These are phyloP conservation scores for Aquilaria yunnanensis DNA, from an alignment of 345 rosid species.

Conservation along the genomic window DNA sequence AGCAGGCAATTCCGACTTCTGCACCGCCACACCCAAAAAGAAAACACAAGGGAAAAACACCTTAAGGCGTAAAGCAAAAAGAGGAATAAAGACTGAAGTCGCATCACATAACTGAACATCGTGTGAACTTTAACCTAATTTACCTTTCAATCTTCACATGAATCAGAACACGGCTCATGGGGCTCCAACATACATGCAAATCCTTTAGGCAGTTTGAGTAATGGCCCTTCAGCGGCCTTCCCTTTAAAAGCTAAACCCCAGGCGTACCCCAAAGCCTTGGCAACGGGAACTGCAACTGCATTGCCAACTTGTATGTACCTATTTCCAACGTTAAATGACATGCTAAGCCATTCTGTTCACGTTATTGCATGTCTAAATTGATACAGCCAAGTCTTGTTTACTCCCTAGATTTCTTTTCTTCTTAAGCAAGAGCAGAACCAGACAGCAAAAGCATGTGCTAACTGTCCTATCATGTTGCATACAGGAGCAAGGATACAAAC, in stretches of 20 bases:
- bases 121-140: neutral
- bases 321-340: neutral
- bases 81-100: too few species aligned
- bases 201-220: slow-evolving; percentile 28
- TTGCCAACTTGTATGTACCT: slow-evolving; percentile 83
- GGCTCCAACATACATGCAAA: slow-evolving; percentile 21
- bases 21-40: too few species aligned
- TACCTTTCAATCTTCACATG: slow-evolving; percentile 20
- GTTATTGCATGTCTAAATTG: neutral
- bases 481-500: too few species aligned
- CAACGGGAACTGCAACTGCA: slow-evolving; percentile 73
- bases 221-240: slow-evolving; percentile 14
- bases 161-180: slow-evolving; percentile 12
- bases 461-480: too few species aligned
- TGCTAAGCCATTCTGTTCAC: too few species aligned
- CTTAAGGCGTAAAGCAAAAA: too few species aligned
- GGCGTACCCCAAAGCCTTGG: slow-evolving; percentile 56
- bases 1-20: too few species aligned
- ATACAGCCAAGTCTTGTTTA: neutral
- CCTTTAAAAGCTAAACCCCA: slow-evolving; percentile 42
- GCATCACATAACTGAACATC: too few species aligned
- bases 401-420: too few species aligned
- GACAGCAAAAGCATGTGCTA: neutral
- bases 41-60: too few species aligned
- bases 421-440: neutral